These are phyloP conservation scores for Backusella parvicylindrica DNA, from an alignment of 192 early-diverging fungal species.

Conservation along the genomic window DNA sequence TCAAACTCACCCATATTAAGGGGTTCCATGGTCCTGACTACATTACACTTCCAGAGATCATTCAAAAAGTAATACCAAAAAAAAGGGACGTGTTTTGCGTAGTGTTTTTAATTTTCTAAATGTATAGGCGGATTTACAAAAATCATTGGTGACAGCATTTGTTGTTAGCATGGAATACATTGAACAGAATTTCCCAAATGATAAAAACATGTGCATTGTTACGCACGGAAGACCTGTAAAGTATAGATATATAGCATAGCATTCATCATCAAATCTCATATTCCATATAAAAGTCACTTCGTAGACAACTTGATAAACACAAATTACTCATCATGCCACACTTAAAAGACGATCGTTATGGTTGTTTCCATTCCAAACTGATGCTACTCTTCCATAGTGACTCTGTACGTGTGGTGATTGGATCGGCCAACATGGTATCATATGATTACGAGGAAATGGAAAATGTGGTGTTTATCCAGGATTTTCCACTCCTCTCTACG, in stretches of 20 bases:
- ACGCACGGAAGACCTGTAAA: conserved; percentile 36
- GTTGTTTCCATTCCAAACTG: conserved; percentile 59
- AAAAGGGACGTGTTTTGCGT: not conserved
- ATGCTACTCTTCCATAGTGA: conserved; percentile 60
- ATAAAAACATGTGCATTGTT: conserved; percentile 41
- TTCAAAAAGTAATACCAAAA: conserved; percentile 26
- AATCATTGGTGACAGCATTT: conserved; percentile 55
- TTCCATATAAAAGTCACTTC: conserved; percentile 26
- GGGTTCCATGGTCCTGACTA: conserved; percentile 25
- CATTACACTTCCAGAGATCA: conserved; percentile 37
- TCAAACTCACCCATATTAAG: conserved; percentile 33
- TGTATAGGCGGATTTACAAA: conserved; percentile 28
- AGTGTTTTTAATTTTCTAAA: not conserved
- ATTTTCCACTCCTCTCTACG: conserved; percentile 39
- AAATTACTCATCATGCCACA: conserved; percentile 44
- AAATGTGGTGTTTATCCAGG: conserved; percentile 67
- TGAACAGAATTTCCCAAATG: conserved; percentile 37
- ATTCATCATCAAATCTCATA: not conserved
- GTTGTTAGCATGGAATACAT: conserved; percentile 51
- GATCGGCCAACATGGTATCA: conserved; percentile 57
- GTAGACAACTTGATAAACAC: conserved; percentile 25
- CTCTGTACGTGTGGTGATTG: conserved; percentile 54
- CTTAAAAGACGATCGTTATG: conserved; percentile 38
- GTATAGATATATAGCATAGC: not conserved
- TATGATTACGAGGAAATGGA: conserved; percentile 58